Base-by-base conservation (phyloP, 345 rosid species). In the Alliaria petiolata region DNA sequence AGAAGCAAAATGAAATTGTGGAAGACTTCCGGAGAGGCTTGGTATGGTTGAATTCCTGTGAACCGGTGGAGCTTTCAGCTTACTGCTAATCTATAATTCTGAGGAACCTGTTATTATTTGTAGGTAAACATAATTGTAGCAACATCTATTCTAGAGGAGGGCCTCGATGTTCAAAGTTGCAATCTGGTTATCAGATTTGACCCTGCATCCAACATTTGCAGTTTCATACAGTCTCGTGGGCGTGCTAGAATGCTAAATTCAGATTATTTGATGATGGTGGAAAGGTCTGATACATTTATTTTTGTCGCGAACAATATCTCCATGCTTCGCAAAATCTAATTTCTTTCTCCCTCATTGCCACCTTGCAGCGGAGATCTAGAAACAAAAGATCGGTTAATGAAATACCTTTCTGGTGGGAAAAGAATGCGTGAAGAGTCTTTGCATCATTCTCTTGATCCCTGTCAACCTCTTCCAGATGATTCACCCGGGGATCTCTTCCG, bases 211-310 rank as follows among this genome's bases (percentile, higher is more conserved):
- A 91, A 89, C 8, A 83, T 89, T 65, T 84, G 91, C 78, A 95
- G 99, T 79, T 95, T 88, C 75, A 95, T 95, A 65, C 99, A 95
- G 81, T 91, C 99, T n/a, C 85, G 95, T 22, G 99, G 99, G 62
- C 96, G 97, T 71, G 99, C 99, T 25, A 83, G 99, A 81, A 88
- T 83, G 95, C 81, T 69, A 61, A 81, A 88, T 74, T 91, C 97
- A 2, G 95, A 91, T 25, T 95, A 85, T 69, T 19, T 95, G 66
- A 80, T 95, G 81, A 85, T 95, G 89, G 83, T 95, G 73, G 51
- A 83, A 53, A 85, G 81, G 97, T 91, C 74, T 66, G 54, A 39
- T 55, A 9, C 40, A n/a, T n/a, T n/a, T n/a, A n/a, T n/a, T n/a
- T n/a, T n/a, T n/a, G n/a, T n/a, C n/a, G n/a, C n/a, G n/a, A n/a